phyloP scores from a whole-genome alignment of 768 basidiomycete genomes.

The Glaciozyma antarctica region DNA sequence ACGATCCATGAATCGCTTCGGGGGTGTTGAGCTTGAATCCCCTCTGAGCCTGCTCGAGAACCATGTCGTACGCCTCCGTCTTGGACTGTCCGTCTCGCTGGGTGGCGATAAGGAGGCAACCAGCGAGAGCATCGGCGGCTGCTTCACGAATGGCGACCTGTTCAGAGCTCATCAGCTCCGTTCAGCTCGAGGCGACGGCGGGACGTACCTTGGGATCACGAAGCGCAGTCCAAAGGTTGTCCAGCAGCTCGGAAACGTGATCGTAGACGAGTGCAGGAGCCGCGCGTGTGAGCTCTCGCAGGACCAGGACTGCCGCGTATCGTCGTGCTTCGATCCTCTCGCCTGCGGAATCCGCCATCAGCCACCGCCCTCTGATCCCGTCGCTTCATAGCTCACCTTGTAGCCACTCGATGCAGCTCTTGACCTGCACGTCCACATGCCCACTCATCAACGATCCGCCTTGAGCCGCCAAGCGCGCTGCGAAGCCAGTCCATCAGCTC shows the following conservation, averaged over 20 bases:
- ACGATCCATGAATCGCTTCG: conserved; percentile 83
- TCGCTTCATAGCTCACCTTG: conserved; percentile 21
- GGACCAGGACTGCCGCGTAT: conserved; percentile 84
- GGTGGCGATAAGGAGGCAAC: conserved; percentile 76
- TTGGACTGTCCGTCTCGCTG: conserved; percentile 55
- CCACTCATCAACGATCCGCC: conserved; percentile 34
- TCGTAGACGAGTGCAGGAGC: conserved; percentile 59
- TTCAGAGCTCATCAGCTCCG: background rate
- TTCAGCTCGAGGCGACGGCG: background rate
- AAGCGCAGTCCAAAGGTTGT: conserved; percentile 82
- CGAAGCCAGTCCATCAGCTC: background rate
- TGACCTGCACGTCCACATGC: conserved; percentile 33
- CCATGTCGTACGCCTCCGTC: conserved; percentile 57
- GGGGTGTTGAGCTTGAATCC: conserved; percentile 61
- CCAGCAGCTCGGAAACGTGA: conserved; percentile 77
- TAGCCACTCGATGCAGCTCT: conserved; percentile 36
- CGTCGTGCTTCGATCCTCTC: conserved; percentile 69
- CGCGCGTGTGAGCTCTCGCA: conserved; percentile 85
- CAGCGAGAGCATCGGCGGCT: conserved; percentile 84
- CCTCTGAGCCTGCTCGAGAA: conserved; percentile 75
- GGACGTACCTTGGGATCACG: conserved; percentile 64
- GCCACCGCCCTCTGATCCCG: conserved; percentile 74
- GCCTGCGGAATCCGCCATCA: conserved; percentile 72
- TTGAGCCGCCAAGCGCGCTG: conserved; percentile 31
- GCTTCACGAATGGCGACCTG: conserved; percentile 75